phyloP scores from a whole-genome alignment of 768 basidiomycete species.

The Amanita jacksonii region DNA sequence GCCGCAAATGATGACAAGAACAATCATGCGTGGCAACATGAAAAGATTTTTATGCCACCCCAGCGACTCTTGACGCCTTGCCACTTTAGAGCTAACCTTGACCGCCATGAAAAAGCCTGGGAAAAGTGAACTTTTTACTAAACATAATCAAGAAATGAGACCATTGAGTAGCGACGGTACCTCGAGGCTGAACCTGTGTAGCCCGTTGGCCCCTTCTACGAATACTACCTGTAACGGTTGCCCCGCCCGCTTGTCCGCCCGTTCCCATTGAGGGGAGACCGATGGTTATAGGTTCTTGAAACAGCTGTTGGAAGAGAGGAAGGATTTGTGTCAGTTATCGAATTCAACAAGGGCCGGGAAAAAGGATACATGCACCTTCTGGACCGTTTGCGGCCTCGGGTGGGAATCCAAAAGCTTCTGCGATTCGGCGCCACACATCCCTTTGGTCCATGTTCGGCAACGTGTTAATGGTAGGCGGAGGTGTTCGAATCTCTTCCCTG shows the following conservation, averaged over 20 bases:
- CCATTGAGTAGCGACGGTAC: not conserved
- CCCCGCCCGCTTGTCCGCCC: too few relatives aligned
- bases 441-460: not conserved
- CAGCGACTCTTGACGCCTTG: not conserved
- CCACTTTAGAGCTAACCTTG: not conserved
- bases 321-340: not conserved
- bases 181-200: not conserved
- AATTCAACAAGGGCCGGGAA: not conserved
- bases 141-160: not conserved
- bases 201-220: too few relatives aligned
- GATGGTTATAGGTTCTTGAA: too few relatives aligned
- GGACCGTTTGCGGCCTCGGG: too few relatives aligned
- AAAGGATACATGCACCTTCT: not conserved
- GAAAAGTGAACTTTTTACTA: not conserved
- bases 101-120: not conserved
- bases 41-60: not conserved
- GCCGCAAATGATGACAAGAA: not conserved
- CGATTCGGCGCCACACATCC: not conserved
- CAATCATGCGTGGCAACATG: not conserved
- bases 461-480: not conserved
- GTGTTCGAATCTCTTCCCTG: not conserved
- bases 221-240: too few relatives aligned
- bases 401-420: not conserved
- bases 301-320: too few relatives aligned
- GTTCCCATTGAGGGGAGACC: too few relatives aligned